phyloP scores from a whole-genome alignment of 83 land plant species.

The Thuja plicata region DNA sequence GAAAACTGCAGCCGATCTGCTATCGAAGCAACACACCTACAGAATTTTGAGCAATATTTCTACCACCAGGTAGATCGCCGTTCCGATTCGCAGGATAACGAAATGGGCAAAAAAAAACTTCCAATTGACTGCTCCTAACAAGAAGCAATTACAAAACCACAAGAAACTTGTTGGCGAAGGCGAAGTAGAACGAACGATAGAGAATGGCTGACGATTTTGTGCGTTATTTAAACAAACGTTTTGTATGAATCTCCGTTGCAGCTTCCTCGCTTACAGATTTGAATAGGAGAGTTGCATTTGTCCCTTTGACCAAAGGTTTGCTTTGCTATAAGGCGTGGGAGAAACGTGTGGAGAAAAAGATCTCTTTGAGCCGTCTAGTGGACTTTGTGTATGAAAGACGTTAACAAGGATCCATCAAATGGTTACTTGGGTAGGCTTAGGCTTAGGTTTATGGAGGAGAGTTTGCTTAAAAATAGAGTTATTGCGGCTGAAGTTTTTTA shows the following conservation, averaged over 20 bases:
- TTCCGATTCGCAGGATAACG: neutral
- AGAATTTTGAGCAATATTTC: neutral
- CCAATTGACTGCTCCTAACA: neutral
- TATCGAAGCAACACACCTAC: neutral
- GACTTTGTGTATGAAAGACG: neutral
- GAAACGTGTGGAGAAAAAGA: neutral
- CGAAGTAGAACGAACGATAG: neutral
- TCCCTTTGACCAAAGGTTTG: neutral
- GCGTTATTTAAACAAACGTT: neutral
- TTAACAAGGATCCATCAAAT: no score
- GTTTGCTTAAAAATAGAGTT: no score
- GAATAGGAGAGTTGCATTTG: neutral
- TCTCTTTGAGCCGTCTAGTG: neutral
- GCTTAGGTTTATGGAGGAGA: no score
- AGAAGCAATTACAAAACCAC: neutral
- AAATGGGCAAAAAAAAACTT: neutral
- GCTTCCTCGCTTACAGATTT: neutral
- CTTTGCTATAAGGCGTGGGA: neutral
- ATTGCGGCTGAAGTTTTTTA: no score
- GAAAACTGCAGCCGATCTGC: neutral
- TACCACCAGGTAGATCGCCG: neutral
- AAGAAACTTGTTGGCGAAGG: neutral
- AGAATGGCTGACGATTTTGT: neutral
- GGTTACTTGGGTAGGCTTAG: no score
- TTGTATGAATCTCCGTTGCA: neutral